phyloP scores from a whole-genome alignment of 176 grass and related monocot genomes.

The Cenchrus fungigraminus region DNA sequence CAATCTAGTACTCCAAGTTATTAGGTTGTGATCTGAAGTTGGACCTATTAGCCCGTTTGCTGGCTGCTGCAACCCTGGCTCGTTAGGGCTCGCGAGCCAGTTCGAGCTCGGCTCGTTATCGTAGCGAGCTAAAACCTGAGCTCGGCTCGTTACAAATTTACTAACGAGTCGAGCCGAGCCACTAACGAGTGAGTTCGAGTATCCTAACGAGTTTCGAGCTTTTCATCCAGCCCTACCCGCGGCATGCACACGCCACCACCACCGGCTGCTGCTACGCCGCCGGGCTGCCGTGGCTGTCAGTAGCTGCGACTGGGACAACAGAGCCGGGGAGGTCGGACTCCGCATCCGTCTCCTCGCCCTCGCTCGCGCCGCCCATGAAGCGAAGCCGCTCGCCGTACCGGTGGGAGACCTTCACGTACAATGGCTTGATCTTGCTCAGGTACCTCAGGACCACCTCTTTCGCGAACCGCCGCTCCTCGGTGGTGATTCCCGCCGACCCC shows the following conservation, averaged over 20 bases:
- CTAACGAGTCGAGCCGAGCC: too few relatives aligned
- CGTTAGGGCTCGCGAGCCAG: too few relatives aligned
- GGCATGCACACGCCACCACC: conserved; percentile 59
- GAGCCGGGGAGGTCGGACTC: conserved; percentile 37
- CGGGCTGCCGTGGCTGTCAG: too few relatives aligned
- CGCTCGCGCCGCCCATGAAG: conserved; percentile 42
- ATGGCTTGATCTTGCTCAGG: conserved; percentile 82
- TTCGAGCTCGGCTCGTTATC: too few relatives aligned
- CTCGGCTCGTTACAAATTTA: too few relatives aligned
- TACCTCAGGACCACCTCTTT: conserved; percentile 86
- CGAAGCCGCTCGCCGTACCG: conserved; percentile 72
- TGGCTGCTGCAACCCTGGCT: too few relatives aligned
- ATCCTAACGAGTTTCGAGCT: too few relatives aligned
- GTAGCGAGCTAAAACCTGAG: too few relatives aligned
- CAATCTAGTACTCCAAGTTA: too few relatives aligned
- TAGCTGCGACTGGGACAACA: neutral
- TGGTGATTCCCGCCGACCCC: conserved; percentile 20
- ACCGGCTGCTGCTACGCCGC: conserved; percentile 34
- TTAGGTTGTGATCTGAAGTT: too few relatives aligned
- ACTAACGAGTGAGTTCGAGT: too few relatives aligned
- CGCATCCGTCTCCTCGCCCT: conserved; percentile 61
- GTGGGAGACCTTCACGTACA: conserved; percentile 79
- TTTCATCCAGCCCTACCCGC: neutral
- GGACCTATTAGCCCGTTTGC: too few relatives aligned
- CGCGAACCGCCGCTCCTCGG: conserved; percentile 73